phyloP scores from a whole-genome alignment of 192 early-diverging fungal species.

The Obelidium mucronatum region DNA sequence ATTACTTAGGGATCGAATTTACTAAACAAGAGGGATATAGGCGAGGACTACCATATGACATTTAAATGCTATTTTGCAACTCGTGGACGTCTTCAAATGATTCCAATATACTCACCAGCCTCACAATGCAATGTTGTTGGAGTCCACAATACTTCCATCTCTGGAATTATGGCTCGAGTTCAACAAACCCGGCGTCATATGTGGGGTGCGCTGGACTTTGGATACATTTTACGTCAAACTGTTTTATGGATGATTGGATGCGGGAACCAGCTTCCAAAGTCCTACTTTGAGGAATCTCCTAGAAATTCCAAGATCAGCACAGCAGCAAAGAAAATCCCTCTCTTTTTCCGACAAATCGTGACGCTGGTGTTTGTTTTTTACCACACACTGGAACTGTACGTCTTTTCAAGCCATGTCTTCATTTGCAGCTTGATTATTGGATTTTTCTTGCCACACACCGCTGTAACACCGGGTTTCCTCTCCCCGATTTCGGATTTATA shows the following conservation, averaged over 20 bases:
- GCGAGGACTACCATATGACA: conserved; percentile 38
- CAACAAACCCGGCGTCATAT: conserved; percentile 68
- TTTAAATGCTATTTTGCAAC: conserved; percentile 63
- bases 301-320: no score
- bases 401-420: background rate
- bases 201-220: conserved; percentile 66
- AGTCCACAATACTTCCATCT: conserved; percentile 33
- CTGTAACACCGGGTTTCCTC: background rate
- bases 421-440: background rate
- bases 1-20: background rate
- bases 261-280: background rate
- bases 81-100: conserved; percentile 53
- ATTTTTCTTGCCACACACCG: background rate
- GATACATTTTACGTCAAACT: conserved; percentile 55
- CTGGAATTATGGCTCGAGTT: conserved; percentile 47
- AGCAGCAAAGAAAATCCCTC: no score
- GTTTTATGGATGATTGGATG: conserved; percentile 39
- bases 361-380: background rate
- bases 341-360: background rate
- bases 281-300: background rate
- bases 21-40: no score
- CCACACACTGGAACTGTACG: background rate
- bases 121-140: conserved; percentile 53
- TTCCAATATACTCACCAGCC: conserved; percentile 66
- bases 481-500: background rate